Conservation (phyloP, 805 yeast genomes). For the Cyberlindnera maritima region DNA sequence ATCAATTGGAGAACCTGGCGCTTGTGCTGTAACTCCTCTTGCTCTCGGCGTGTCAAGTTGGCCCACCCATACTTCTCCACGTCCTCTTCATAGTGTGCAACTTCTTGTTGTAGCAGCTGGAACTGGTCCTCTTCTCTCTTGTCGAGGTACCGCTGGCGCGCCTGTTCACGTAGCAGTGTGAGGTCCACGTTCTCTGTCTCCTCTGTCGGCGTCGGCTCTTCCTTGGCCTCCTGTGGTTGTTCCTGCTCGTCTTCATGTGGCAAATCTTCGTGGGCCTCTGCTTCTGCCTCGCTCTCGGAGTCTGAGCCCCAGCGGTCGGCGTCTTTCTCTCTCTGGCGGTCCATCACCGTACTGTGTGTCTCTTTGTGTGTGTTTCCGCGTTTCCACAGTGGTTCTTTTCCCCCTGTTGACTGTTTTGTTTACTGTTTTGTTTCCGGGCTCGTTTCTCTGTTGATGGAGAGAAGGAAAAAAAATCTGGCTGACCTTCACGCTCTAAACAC, state of each 20-base stretch:
- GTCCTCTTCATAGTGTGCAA: constrained; percentile 47
- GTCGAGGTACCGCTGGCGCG: constrained; percentile 47
- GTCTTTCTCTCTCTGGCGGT: constrained; percentile 16
- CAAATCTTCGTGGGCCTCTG: neutral
- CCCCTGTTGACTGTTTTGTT: neutral
- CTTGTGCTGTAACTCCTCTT: constrained; percentile 49
- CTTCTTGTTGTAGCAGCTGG: constrained; percentile 42
- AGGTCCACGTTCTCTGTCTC: constrained; percentile 7
- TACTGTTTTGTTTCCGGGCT: neutral
- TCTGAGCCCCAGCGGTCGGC: constrained; percentile 24
- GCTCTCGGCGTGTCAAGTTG: constrained; percentile 45
- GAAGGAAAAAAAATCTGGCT: neutral
- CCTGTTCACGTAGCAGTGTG: constrained; percentile 40
- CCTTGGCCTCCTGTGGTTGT: neutral
- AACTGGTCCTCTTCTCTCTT: constrained; percentile 48
- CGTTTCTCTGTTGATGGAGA: neutral
- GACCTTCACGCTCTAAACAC: neutral
- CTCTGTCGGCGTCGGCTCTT: neutral
- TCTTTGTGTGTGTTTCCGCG: neutral
- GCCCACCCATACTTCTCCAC: constrained; percentile 53
- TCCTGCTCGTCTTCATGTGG: no score
- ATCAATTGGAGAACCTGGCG: constrained; percentile 46
- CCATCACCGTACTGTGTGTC: neutral
- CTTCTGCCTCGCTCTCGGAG: constrained; percentile 12
- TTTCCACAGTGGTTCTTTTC: no score